A percentile compares a stretch with the other conserved stretches of the same genome.
phyloP scores from a whole-genome alignment of 2,329 filamentous ascomycete genomes.

The Thermomyces lanuginosus region DNA sequence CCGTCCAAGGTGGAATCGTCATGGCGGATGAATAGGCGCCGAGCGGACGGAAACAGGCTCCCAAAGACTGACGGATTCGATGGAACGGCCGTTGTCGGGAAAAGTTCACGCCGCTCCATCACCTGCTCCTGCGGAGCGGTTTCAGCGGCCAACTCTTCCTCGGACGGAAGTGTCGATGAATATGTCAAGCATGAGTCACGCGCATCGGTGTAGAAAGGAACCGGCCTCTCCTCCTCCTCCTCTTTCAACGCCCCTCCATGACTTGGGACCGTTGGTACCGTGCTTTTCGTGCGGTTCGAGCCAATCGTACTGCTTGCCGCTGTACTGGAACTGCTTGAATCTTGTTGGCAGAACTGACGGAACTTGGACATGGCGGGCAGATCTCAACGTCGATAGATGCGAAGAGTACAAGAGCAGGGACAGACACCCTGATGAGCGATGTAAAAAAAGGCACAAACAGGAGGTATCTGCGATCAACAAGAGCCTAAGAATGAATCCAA shows the following conservation, averaged over 20 bases:
- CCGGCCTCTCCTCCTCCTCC: constrained; percentile 6
- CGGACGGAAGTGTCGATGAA: constrained; percentile 52
- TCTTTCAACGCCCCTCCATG: constrained; percentile 14
- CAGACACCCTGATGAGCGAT: no score
- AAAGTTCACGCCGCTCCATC: constrained; percentile 38
- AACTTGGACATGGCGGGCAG: no score
- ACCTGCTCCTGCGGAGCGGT: constrained; percentile 29
- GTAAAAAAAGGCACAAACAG: no score
- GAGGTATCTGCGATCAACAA: no score
- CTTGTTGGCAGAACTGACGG: constrained; percentile 50
- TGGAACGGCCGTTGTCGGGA: constrained; percentile 51
- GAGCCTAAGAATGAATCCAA: no score
- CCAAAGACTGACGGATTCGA: constrained; percentile 72
- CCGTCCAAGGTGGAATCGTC: constrained; percentile 82
- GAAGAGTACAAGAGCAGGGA: no score
- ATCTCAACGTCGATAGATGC: no score
- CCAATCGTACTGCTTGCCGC: constrained; percentile 23
- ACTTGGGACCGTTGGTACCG: constrained; percentile 24
- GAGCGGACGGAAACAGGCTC: constrained; percentile 68
- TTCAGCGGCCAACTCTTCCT: constrained; percentile 37
- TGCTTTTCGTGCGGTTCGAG: constrained; percentile 25
- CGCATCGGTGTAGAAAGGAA: constrained; percentile 10
- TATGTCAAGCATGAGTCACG: constrained; percentile 62
- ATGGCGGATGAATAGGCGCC: constrained; percentile 67
- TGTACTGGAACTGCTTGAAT: constrained; percentile 31